Base-by-base conservation (phyloP, 1,284 basidiomycete genomes). In the Cystobasidium sp. region DNA sequence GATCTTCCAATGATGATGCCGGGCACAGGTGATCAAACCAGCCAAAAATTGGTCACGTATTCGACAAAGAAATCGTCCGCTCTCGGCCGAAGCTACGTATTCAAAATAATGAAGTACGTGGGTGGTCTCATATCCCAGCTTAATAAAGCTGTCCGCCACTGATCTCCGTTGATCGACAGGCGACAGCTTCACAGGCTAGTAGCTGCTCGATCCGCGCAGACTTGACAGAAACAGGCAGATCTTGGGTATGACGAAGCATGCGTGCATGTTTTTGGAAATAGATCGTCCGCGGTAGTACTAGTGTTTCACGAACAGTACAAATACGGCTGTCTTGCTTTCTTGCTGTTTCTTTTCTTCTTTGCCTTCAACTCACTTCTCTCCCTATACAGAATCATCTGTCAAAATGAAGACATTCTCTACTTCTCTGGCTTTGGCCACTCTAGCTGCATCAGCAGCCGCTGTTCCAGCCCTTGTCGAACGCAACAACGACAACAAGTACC, bases 381-480 rank as follows among this genome's bases (percentile, higher is more conserved):
- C 31, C 20, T 49, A 20, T 22, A 18, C 44, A 31, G 31, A 31
- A 5, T 31, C 31, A 31, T 31, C 1, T 31, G 2, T 41, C 41
- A 66, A 10, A 47, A 66, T 66, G 64, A 66, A 53, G 51, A 41
- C 49, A 39, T 51, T 52, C 61, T 47, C 47, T n/a, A 43, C 24
- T 52, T 37, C 31, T 14, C 39, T 55, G 8, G 64, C 31, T 39
- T 20, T 66, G 31, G 49, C 51, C 24, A 41, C 31, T 43, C 51
- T 66, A 6, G 49, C 44, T 43, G 64, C 64, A 16, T 9, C 37
- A 20, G 51, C 64, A 52, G 44, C 12, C 9, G 64, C 64, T 47
- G 64, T 24, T 22, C 64, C 64, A 39, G 64, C 64, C n/a, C 24
- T 55, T 41, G 49, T 52, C n/a, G 64, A 66, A 31, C 64, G 49